Conservation (phyloP, 768 basidiomycete genomes). For the Trametes cingulata region DNA sequence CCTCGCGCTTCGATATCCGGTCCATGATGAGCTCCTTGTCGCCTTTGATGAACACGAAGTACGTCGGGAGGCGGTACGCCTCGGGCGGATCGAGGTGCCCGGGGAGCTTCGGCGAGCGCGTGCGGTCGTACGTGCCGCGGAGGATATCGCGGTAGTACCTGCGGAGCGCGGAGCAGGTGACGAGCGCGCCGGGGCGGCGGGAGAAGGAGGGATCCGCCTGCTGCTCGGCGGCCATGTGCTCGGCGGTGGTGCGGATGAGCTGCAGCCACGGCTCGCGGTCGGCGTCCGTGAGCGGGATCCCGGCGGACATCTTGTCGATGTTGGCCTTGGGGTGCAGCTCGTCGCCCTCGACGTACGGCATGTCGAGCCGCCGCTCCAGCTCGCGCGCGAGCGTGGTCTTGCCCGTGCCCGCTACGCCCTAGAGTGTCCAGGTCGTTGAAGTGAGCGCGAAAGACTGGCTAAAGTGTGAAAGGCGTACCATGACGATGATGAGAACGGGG, state of each 20-base stretch:
- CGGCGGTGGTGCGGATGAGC: slow-evolving; percentile 65
- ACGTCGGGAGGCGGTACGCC: slow-evolving; percentile 46
- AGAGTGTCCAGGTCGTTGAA: slow-evolving; percentile 6
- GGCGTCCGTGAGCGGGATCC: slow-evolving; percentile 72
- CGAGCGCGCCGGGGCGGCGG: slow-evolving; percentile 58
- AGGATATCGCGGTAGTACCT: slow-evolving; percentile 78
- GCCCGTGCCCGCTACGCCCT: slow-evolving; percentile 34
- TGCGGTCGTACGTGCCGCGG: slow-evolving; percentile 48
- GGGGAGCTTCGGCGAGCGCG: slow-evolving; percentile 27
- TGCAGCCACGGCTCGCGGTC: slow-evolving; percentile 89
- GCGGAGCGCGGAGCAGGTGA: slow-evolving; percentile 87
- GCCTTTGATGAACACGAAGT: slow-evolving; percentile 81
- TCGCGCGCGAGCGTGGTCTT: slow-evolving; percentile 32
- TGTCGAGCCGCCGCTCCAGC: slow-evolving; percentile 39
- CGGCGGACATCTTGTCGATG: slow-evolving; percentile 84
- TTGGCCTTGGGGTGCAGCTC: slow-evolving; percentile 81
- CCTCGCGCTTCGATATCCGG: slow-evolving; percentile 62
- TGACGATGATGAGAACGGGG: slow-evolving; percentile 46
- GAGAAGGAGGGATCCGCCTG: slow-evolving; percentile 23
- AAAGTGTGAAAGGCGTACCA: slow-evolving; percentile 41
- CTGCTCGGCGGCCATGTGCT: slow-evolving; percentile 39
- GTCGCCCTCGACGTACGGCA: slow-evolving; percentile 89
- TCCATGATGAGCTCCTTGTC: slow-evolving; percentile 53
- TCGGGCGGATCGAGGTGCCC: slow-evolving; percentile 28
- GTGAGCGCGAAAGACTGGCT: not conserved